Evolutionary conservation across 805 yeast species (phyloP), one percentile per base, ranked within the genome.

Genomic region (Suhomyces prunicola): DNA sequence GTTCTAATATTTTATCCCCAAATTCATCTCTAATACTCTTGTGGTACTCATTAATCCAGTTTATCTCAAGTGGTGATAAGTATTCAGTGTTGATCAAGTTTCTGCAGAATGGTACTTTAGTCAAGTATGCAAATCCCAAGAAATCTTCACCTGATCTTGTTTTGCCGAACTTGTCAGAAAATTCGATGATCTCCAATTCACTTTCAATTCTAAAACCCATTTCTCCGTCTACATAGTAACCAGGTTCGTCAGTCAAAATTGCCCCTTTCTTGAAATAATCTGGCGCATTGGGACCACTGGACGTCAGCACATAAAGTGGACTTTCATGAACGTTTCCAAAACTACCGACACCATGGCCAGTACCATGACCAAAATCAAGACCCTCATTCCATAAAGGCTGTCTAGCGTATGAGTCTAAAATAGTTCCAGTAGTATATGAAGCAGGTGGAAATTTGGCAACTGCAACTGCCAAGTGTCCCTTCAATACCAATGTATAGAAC

Each of bases 321-420:
- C 96, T 94, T 64, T 96, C 97, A 67, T 94, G 99, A 15, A 94
- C 98, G 67, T 87, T 87, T 46, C 96, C 82, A 66, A 80, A 93
- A 19, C 92, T 80, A 2, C 97, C 98, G n/a, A 94, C 88, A 4
- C 99, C 99, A 69, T 94, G 99, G 1, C 98, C 97, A 0, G 98
- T 90, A 8, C 99, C 98, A 69, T 94, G 99, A 57, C 86, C 82
- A 67, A 88, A 94, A 66, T 89, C 94, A 47, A 90, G 74, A 0
- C 98, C 98, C 50, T 83, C 77, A 40, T 82, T 75, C 91, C 96
- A 88, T 54, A 94, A 72, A 50, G 82, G 86, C 68, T 87, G 91
- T 57, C 99, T 79, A 0, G 97, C 96, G 50, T 91, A 76, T 0
- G 84, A 74, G 65, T 94, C 99, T 33, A 94, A 81, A 62, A 83